Evolutionary conservation across 345 rosid species (phyloP), one percentile per base, ranked within the genome.

Genomic region (Brassica incana): DNA sequence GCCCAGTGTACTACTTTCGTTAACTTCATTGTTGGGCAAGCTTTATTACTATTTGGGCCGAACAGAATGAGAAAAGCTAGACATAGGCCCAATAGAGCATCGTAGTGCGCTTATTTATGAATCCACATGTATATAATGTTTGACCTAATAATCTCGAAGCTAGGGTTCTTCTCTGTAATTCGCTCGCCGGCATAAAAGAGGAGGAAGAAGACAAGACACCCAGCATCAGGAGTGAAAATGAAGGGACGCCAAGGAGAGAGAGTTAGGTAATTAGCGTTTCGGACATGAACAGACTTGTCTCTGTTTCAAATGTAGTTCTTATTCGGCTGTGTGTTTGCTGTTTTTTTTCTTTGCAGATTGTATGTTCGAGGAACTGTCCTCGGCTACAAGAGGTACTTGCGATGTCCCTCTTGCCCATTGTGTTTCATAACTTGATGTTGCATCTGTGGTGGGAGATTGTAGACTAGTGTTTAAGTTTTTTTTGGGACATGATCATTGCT

Each of bases 211-310:
- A 81, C 29, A 76, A 77, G 77, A 81, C 29, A 14, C 14, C 3
- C 27, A 76, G 68, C 52, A 63, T 20, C 78, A 67, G 52, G 65
- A 66, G 8, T 32, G 79, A 68, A 78, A 86, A 94, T 91, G 81
- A 95, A 92, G 90, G 95, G 93, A 18, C 93, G 98, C 62, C 93
- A 92, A 82, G 99, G 99, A 83, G 99, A 95, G 85, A 86, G 95
- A 76, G 92, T 95, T 85, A 89, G 97, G 98, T 93, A 76, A 72
- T 33, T 14, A 56, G 3, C 2, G 35, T 23, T 64, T 43, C 64
- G 20, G 16, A 65, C 20, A 1, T 20, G 15, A 20, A 6, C 35
- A 8, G 5, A 38, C 52, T 11, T 18, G 5, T 12, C 20, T 74
- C 29, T 43, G 3, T 10, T 60, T 29, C 32, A 29, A 29, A n/a